phyloP scores from a whole-genome alignment of 2,329 filamentous ascomycete species.

The Aspergillus amoenus region DNA sequence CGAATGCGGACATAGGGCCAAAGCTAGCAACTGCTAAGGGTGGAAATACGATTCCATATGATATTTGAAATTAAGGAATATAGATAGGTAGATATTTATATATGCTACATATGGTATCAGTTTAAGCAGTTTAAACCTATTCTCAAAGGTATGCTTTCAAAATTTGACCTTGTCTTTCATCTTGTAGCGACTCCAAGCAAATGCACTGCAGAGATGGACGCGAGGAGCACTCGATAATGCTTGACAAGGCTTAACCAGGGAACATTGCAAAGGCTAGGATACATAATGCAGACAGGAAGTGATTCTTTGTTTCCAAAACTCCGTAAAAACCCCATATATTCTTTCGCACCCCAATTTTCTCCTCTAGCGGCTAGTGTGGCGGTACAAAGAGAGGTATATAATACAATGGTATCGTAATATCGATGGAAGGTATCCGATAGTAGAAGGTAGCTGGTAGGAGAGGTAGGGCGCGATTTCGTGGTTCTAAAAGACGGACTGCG shows the following conservation, averaged over 20 bases:
- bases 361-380: constrained; percentile 2
- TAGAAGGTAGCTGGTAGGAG: not conserved
- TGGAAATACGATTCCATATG: no score
- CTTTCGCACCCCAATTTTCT: constrained; percentile 18
- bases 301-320: constrained; percentile 35
- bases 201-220: not conserved
- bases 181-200: not conserved
- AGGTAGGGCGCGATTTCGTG: not conserved
- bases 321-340: constrained; percentile 28
- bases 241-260: constrained; percentile 21
- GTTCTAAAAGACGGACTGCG: not conserved
- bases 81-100: not conserved
- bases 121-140: not conserved
- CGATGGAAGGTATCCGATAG: constrained; percentile 3
- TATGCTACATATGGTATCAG: constrained; percentile 1
- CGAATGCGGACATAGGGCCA: no score
- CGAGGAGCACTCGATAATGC: constrained; percentile 7
- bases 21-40: no score
- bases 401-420: constrained; percentile 25
- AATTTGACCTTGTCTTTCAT: not conserved
- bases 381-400: constrained; percentile 24
- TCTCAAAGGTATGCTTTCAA: not conserved
- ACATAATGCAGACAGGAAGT: constrained; percentile 18
- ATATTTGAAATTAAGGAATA: no score
- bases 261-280: constrained; percentile 22